These are phyloP conservation scores for Candida schatavii DNA, from an alignment of 805 yeast genomes.

Conservation along the genomic window DNA sequence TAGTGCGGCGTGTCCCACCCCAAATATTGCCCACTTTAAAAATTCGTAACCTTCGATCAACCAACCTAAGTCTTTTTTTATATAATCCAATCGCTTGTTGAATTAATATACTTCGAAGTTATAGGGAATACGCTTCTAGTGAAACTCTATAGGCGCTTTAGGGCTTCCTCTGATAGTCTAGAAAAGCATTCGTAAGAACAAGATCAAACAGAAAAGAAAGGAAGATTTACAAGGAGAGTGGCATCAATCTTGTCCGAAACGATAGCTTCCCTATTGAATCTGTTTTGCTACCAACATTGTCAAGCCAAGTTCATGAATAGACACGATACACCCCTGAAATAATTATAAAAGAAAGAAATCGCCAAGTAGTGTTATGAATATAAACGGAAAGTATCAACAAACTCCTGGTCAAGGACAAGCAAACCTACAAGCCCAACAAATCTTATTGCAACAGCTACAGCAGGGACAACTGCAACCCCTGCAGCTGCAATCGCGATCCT, in stretches of 20 bases:
- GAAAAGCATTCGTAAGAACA: too few relatives aligned
- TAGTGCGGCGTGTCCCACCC: neutral
- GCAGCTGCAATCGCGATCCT: conserved; percentile 9
- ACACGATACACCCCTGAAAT: neutral
- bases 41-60: conserved; percentile 11
- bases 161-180: neutral
- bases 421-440: conserved; percentile 41
- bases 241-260: too few relatives aligned
- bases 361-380: conserved; percentile 18
- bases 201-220: too few relatives aligned
- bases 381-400: conserved; percentile 35
- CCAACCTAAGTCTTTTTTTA: conserved; percentile 6
- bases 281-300: too few relatives aligned
- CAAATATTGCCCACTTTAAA: conserved; percentile 9
- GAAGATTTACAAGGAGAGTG: too few relatives aligned
- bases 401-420: conserved; percentile 27
- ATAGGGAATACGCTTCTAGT: neutral
- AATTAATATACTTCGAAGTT: neutral
- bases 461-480: conserved; percentile 29
- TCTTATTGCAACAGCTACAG: conserved; percentile 41
- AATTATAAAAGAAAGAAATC: neutral
- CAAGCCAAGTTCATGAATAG: too few relatives aligned
- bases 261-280: too few relatives aligned
- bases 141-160: neutral
- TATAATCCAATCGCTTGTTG: too few relatives aligned